Conservation (phyloP, 1,284 basidiomycete species). For the Rhodotorula sp. region DNA sequence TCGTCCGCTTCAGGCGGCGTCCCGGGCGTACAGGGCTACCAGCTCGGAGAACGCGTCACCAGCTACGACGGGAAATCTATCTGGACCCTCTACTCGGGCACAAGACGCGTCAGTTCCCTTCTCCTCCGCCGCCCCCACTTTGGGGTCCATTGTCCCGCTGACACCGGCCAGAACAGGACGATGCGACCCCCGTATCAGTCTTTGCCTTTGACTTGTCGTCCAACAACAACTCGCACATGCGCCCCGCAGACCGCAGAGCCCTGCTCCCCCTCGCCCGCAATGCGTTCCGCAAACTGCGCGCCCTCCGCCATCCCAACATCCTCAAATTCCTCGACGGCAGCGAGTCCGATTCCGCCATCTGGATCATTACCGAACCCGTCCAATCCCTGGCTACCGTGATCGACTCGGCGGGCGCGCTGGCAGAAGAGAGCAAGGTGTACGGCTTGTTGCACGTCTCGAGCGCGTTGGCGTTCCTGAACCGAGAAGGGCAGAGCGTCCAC, state of each 20-base stretch:
- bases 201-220: constrained; percentile 63
- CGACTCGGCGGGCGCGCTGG: neutral
- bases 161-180: constrained; percentile 62
- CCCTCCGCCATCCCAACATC: constrained; percentile 90
- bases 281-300: constrained; percentile 82
- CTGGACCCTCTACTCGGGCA: constrained; percentile 83
- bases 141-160: neutral
- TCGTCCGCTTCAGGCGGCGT: constrained; percentile 26
- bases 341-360: constrained; percentile 77
- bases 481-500: constrained; percentile 75
- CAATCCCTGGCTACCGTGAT: constrained; percentile 59
- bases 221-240: constrained; percentile 55
- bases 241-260: constrained; percentile 56
- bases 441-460: constrained; percentile 57
- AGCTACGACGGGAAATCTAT: constrained; percentile 67
- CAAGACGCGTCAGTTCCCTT: constrained; percentile 68
- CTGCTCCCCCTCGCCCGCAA: constrained; percentile 81
- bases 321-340: constrained; percentile 81
- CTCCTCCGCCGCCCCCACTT: neutral
- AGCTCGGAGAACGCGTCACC: constrained; percentile 71
- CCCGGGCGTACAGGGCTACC: constrained; percentile 56
- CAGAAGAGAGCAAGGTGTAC: constrained; percentile 32
- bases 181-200: constrained; percentile 74
- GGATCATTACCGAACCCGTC: constrained; percentile 93
- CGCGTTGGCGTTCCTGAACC: constrained; percentile 87